A percentile compares a stretch with the other conserved stretches of the same genome.
Conservation (phyloP, 345 rosid genomes). For the Nasturtium officinale region DNA sequence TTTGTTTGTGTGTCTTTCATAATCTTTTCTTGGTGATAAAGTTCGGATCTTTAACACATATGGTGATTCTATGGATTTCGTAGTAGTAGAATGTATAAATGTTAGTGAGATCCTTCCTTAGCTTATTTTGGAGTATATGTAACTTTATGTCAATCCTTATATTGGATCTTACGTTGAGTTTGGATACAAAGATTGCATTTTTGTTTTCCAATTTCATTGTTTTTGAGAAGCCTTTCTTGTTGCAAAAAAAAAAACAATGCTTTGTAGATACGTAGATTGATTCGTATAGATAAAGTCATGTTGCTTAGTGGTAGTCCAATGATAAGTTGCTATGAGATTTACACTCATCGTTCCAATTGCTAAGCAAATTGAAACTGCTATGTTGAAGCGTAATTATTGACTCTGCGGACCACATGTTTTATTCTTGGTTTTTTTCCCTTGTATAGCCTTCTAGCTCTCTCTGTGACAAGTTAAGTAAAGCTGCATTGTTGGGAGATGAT, state of each 20-base stretch:
- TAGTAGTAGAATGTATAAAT: not conserved
- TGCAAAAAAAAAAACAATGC: not conserved
- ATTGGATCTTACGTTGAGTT: not conserved
- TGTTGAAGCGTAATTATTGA: slow-evolving; percentile 35
- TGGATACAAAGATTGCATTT: not conserved
- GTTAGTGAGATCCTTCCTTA: not conserved
- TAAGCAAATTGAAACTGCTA: slow-evolving; percentile 34
- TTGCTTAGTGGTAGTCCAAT: slow-evolving; percentile 25
- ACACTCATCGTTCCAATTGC: slow-evolving; percentile 46
- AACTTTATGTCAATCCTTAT: not conserved
- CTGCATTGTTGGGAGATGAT: slow-evolving; percentile 9
- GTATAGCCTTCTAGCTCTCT: not conserved
- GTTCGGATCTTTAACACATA: not conserved
- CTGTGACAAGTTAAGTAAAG: not conserved
- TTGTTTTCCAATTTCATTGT: not conserved
- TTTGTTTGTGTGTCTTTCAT: not conserved
- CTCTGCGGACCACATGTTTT: slow-evolving; percentile 38
- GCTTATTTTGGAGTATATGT: not conserved
- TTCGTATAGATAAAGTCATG: not conserved
- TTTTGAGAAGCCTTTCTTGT: slow-evolving; percentile 2
- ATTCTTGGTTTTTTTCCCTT: not conserved
- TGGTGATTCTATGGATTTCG: not conserved
- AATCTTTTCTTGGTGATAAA: not conserved
- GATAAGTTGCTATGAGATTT: slow-evolving; percentile 40
- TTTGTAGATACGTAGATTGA: not conserved